Conservation (phyloP, 2,329 filamentous ascomycete genomes). For the Gaeumannomyces tritici region DNA sequence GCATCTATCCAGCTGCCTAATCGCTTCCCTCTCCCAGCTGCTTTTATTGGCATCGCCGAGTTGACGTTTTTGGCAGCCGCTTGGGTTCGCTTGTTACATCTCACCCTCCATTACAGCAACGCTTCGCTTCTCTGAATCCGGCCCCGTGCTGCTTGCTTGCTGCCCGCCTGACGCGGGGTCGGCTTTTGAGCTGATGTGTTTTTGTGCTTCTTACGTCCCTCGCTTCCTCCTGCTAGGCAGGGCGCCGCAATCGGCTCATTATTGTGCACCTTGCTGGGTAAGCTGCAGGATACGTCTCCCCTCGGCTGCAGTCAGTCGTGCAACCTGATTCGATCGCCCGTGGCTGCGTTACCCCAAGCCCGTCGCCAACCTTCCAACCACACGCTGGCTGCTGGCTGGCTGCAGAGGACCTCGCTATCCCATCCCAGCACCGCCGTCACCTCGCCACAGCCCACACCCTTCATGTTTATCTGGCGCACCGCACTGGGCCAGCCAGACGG, state of each 20-base stretch:
- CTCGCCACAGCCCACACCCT: neutral
- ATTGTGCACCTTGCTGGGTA: neutral
- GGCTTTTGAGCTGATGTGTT: neutral
- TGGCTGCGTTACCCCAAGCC: neutral
- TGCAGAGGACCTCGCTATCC: no score
- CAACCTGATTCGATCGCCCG: neutral
- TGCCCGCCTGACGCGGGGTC: neutral
- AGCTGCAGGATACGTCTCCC: neutral
- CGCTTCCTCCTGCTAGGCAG: neutral
- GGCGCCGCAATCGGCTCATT: neutral
- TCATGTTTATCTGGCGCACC: neutral
- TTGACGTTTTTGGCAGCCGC: neutral
- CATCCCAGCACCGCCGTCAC: neutral
- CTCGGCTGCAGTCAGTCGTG: no score
- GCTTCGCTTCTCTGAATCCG: neutral
- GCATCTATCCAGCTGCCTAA: neutral
- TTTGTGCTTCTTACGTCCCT: no score
- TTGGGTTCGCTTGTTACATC: neutral
- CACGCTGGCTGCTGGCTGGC: no score
- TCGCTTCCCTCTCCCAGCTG: neutral
- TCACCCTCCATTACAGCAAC: neutral
- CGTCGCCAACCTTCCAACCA: no score
- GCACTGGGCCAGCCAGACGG: neutral
- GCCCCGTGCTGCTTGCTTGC: neutral
- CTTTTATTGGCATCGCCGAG: neutral